These are phyloP conservation scores for Dalbergia oliveri DNA, from an alignment of 306 rosid genomes.

Conservation along the genomic window DNA sequence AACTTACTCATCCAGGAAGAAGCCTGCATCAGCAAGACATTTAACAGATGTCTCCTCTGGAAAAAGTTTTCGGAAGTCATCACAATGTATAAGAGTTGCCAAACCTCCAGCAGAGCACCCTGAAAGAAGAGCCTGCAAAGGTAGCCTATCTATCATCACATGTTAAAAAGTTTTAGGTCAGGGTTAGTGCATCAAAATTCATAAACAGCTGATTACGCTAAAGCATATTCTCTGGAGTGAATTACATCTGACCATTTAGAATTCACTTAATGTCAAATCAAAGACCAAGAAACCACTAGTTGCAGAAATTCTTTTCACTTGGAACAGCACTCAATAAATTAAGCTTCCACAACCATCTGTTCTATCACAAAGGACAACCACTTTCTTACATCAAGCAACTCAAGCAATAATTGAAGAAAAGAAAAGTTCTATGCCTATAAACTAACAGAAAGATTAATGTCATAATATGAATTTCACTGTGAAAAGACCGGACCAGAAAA, in stretches of 20 bases:
- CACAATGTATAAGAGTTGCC: constrained; percentile 95
- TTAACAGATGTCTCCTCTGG: constrained; percentile 73
- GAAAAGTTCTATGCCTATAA: constrained; percentile 6
- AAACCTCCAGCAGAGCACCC: constrained; percentile 99
- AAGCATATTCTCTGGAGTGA: constrained; percentile 28
- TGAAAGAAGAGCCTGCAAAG: constrained; percentile 87
- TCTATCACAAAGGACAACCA: constrained; percentile 1
- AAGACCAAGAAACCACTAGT: constrained; percentile 20
- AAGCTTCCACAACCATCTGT: constrained; percentile 11
- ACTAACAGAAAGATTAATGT: constrained; percentile 14
- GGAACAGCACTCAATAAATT: constrained; percentile 27
- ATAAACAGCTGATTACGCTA: constrained; percentile 14
- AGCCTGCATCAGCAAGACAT: constrained; percentile 97
- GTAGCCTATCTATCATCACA: constrained; percentile 30
- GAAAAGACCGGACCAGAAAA: background rate
- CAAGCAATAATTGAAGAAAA: constrained; percentile 18
- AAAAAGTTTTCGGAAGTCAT: constrained; percentile 66
- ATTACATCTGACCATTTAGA: constrained; percentile 19
- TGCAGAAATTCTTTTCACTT: constrained; percentile 22
- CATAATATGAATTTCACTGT: constrained; percentile 15
- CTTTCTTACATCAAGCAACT: constrained; percentile 30
- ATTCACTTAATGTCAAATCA: constrained; percentile 29
- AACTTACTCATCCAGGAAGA: constrained; percentile 97
- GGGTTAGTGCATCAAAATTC: constrained; percentile 20
- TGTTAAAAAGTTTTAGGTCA: constrained; percentile 34